Conservation (phyloP, 129 eudicot genomes). For the Kitagawia praeruptora region DNA sequence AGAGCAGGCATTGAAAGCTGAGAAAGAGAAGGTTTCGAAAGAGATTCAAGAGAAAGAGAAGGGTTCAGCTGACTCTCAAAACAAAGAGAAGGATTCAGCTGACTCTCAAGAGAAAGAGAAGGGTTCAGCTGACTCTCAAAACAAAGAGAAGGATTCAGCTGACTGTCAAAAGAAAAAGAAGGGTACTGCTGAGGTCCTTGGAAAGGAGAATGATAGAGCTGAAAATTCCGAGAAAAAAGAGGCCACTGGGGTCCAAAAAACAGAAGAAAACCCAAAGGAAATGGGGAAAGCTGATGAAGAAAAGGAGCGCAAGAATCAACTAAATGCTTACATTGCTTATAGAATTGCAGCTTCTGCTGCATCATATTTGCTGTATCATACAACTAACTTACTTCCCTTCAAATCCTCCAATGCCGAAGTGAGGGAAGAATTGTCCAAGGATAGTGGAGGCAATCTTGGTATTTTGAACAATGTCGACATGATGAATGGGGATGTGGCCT, state of each 20-base stretch:
- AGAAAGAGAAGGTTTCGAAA: not conserved
- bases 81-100: slow-evolving; percentile 3
- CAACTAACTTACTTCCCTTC: slow-evolving; percentile 58
- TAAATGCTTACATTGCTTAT: slow-evolving; percentile 62
- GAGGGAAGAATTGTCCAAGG: slow-evolving; percentile 15
- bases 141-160: slow-evolving; percentile 3
- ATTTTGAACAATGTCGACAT: slow-evolving; percentile 14
- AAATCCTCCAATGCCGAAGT: slow-evolving; percentile 27
- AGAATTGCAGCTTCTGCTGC: slow-evolving; percentile 94
- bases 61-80: slow-evolving; percentile 8
- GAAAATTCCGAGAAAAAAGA: not conserved
- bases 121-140: slow-evolving; percentile 6
- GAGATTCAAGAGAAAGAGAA: slow-evolving; percentile 14
- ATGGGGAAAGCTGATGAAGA: slow-evolving; percentile 13
- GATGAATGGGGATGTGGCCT: slow-evolving; percentile 54
- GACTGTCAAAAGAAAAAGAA: not conserved
- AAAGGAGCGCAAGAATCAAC: slow-evolving; percentile 23
- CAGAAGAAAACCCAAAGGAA: slow-evolving; percentile 16
- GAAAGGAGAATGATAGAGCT: slow-evolving; percentile 15
- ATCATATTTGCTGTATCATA: slow-evolving; percentile 67
- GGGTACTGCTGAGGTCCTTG: slow-evolving; percentile 2
- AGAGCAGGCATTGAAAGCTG: slow-evolving; percentile 9
- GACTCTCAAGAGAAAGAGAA: not conserved
- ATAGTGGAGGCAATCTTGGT: not conserved
- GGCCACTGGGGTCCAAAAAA: slow-evolving; percentile 3